A percentile compares a stretch with the other conserved stretches of the same genome.
phyloP scores from a whole-genome alignment of 805 yeast genomes.

The Spathaspora boniae region DNA sequence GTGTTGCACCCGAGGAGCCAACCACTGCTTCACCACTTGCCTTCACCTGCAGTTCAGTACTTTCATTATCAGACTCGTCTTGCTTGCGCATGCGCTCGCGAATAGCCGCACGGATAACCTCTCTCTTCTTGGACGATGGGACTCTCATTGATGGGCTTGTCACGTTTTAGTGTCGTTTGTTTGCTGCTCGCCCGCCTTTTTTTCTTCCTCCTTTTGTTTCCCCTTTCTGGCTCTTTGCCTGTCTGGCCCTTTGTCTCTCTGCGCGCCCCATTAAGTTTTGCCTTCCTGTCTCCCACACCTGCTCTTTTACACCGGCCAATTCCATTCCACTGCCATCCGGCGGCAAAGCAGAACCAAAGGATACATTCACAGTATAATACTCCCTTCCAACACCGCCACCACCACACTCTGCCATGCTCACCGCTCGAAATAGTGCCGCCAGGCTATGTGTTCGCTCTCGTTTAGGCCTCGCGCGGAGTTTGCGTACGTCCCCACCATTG shows the following conservation, averaged over 20 bases:
- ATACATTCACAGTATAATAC: neutral
- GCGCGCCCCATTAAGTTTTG: neutral
- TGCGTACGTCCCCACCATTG: neutral
- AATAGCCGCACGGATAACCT: conserved; percentile 3
- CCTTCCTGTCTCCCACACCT: neutral
- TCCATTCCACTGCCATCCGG: neutral
- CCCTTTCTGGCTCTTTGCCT: neutral
- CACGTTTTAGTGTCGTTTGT: too few relatives aligned
- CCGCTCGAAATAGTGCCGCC: too few relatives aligned
- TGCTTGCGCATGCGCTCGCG: conserved; percentile 3
- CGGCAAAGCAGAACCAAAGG: neutral
- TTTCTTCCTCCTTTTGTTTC: neutral
- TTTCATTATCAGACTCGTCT: neutral
- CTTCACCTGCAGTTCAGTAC: too few relatives aligned
- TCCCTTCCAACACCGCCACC: too few relatives aligned
- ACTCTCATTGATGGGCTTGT: conserved; percentile 2
- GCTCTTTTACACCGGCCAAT: neutral
- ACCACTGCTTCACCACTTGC: neutral
- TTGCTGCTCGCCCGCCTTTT: too few relatives aligned
- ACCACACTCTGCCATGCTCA: too few relatives aligned
- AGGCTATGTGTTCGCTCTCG: neutral
- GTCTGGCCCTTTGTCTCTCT: neutral
- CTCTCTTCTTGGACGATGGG: conserved; percentile 5
- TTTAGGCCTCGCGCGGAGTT: neutral
- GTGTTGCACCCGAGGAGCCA: neutral